These are phyloP conservation scores for Pistacia atlantica DNA, from an alignment of 345 rosid species.

Conservation along the genomic window DNA sequence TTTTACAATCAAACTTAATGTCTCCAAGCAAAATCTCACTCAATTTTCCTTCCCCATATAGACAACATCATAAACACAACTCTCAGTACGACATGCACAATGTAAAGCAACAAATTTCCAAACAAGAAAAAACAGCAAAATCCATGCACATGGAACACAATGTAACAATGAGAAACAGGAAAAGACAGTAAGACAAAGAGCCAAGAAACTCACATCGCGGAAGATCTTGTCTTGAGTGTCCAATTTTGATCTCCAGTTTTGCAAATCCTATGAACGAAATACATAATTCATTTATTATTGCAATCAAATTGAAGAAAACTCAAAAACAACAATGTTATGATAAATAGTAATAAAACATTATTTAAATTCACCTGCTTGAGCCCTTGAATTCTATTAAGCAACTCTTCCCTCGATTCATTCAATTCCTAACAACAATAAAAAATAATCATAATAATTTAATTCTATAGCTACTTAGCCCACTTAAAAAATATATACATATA, in stretches of 20 bases:
- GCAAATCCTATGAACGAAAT: conserved; percentile 71
- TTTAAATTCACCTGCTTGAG: conserved; percentile 65
- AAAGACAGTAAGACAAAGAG: not conserved
- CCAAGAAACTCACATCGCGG: conserved; percentile 59
- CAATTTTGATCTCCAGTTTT: conserved; percentile 89
- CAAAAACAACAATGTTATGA: not conserved
- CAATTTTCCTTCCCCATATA: not conserved
- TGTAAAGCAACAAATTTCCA: not conserved
- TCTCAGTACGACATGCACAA: not conserved
- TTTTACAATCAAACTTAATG: not conserved
- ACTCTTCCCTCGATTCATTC: conserved; percentile 82
- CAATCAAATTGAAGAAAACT: not conserved
- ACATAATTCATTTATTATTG: not conserved
- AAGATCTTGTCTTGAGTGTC: conserved; percentile 89
- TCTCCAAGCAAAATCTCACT: not conserved
- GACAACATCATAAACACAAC: not conserved
- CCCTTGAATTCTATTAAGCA: conserved; percentile 79
- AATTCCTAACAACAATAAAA: conserved; percentile 49
- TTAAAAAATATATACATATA: no score
- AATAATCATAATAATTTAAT: not conserved
- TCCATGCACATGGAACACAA: not conserved
- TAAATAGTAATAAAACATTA: not conserved
- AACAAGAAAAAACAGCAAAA: not conserved
- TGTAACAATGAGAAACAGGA: not conserved
- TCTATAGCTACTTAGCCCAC: no score